phyloP scores from a whole-genome alignment of 2,329 filamentous ascomycete genomes.

The Aspergillus vadensis region DNA sequence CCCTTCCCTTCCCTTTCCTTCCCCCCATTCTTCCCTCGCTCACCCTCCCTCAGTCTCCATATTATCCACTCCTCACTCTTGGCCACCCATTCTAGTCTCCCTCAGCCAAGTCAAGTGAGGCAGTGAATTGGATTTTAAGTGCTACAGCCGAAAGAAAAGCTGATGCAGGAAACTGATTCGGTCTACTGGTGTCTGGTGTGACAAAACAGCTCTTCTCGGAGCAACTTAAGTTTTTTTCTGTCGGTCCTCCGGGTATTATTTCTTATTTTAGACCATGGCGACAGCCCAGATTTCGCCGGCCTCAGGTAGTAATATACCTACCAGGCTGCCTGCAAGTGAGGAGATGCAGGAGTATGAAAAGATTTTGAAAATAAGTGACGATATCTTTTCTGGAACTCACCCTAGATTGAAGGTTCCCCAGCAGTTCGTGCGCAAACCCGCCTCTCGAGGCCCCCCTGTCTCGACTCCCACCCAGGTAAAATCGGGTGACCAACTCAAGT shows the following conservation, averaged over 20 bases:
- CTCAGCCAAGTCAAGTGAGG: slow-evolving; percentile 9
- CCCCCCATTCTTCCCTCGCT: neutral
- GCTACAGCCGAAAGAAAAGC: slow-evolving; percentile 8
- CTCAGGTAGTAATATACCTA: slow-evolving; percentile 26
- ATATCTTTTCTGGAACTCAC: slow-evolving; percentile 72
- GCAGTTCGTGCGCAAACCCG: slow-evolving; percentile 51
- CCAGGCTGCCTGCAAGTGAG: slow-evolving; percentile 46
- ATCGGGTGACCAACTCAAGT: slow-evolving; percentile 21
- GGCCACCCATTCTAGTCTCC: slow-evolving; percentile 3
- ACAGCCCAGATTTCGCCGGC: slow-evolving; percentile 35
- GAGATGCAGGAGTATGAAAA: slow-evolving; percentile 73
- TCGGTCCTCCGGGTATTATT: slow-evolving; percentile 6
- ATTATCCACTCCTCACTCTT: neutral
- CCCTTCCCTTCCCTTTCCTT: neutral
- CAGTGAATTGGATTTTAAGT: slow-evolving; percentile 6
- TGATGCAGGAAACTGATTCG: slow-evolving; percentile 12
- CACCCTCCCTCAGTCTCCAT: slow-evolving; percentile 3
- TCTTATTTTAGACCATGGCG: slow-evolving; percentile 32
- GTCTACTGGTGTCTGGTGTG: neutral
- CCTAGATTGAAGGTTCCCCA: slow-evolving; percentile 61
- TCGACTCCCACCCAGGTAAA: slow-evolving; percentile 32
- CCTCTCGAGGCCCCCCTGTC: slow-evolving; percentile 36
- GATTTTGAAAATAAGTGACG: slow-evolving; percentile 78
- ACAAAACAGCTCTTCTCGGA: neutral
- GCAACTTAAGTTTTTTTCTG: neutral